These are phyloP conservation scores for Periglandula ipomoeae DNA, from an alignment of 2,329 filamentous ascomycete genomes.

Conservation along the genomic window DNA sequence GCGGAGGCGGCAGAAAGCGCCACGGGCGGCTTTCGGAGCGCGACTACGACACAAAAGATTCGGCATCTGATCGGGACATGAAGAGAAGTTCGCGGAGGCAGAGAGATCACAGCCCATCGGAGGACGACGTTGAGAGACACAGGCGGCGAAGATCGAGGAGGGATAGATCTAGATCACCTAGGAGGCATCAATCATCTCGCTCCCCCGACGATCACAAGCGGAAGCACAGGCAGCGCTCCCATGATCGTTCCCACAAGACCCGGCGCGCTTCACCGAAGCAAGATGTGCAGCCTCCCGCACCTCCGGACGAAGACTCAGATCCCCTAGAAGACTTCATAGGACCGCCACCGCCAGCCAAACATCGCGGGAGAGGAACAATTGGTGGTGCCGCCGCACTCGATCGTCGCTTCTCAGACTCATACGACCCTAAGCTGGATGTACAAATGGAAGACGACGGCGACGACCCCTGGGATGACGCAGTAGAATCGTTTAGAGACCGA, in stretches of 20 bases:
- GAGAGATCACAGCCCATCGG: neutral
- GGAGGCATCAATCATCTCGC: slow-evolving; percentile 18
- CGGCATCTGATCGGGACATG: slow-evolving; percentile 7
- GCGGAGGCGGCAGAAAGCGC: slow-evolving; percentile 7
- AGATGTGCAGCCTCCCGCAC: neutral
- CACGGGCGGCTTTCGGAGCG: slow-evolving; percentile 17
- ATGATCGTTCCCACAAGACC: neutral
- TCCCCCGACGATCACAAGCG: slow-evolving; percentile 22
- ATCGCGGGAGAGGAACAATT: slow-evolving; percentile 61
- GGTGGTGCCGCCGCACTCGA: slow-evolving; percentile 62
- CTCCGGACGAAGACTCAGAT: slow-evolving; percentile 43
- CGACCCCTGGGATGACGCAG: slow-evolving; percentile 64
- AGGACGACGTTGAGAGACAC: slow-evolving; percentile 1
- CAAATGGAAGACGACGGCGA: slow-evolving; percentile 42
- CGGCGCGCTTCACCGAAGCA: neutral
- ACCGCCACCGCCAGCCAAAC: slow-evolving; percentile 48
- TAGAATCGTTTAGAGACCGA: slow-evolving; percentile 73
- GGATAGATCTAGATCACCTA: slow-evolving; percentile 17
- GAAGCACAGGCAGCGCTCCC: slow-evolving; percentile 25
- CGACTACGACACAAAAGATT: slow-evolving; percentile 10
- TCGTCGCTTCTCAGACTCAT: slow-evolving; percentile 62
- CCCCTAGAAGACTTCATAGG: slow-evolving; percentile 70
- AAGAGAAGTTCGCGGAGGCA: neutral
- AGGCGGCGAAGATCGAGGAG: slow-evolving; percentile 11
- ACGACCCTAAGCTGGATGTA: slow-evolving; percentile 49